A percentile compares a stretch with the other conserved stretches of the same genome.
phyloP scores from a whole-genome alignment of 345 rosid species.

The Arabis hirsuta region DNA sequence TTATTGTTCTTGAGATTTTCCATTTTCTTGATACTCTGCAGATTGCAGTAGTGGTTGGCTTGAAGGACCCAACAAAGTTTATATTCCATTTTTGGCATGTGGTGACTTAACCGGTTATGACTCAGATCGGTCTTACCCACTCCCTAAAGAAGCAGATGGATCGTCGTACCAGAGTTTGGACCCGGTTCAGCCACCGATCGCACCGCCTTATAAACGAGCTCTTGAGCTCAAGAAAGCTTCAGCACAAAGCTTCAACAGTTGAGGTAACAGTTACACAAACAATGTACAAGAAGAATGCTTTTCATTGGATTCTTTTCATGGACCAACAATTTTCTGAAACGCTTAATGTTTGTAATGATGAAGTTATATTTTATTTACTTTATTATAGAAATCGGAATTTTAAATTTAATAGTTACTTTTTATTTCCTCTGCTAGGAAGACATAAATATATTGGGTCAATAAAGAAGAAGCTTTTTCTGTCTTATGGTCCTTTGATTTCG shows the following conservation, averaged over 20 bases:
- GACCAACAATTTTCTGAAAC: constrained; percentile 31
- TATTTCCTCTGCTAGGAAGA: constrained; percentile 7
- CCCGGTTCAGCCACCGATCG: constrained; percentile 92
- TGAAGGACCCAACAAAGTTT: constrained; percentile 92
- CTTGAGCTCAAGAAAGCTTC: constrained; percentile 93
- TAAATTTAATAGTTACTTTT: neutral
- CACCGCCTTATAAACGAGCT: constrained; percentile 90
- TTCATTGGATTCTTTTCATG: constrained; percentile 56
- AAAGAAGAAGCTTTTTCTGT: constrained; percentile 32
- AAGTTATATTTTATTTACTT: neutral
- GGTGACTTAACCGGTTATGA: constrained; percentile 89
- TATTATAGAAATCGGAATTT: constrained; percentile 11
- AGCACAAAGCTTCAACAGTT: constrained; percentile 51
- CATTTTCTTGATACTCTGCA: constrained; percentile 41
- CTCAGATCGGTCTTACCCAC: constrained; percentile 93
- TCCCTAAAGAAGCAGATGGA: constrained; percentile 67
- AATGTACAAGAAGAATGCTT: constrained; percentile 41
- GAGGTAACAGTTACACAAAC: constrained; percentile 38
- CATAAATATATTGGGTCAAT: constrained; percentile 33
- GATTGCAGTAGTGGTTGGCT: constrained; percentile 94
- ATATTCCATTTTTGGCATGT: constrained; percentile 88
- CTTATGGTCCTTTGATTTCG: constrained; percentile 27
- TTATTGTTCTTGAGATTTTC: constrained; percentile 10
- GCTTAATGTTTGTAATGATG: constrained; percentile 33
- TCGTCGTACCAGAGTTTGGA: constrained; percentile 82